phyloP scores from a whole-genome alignment of 768 basidiomycete genomes.

The Mycena amicta region DNA sequence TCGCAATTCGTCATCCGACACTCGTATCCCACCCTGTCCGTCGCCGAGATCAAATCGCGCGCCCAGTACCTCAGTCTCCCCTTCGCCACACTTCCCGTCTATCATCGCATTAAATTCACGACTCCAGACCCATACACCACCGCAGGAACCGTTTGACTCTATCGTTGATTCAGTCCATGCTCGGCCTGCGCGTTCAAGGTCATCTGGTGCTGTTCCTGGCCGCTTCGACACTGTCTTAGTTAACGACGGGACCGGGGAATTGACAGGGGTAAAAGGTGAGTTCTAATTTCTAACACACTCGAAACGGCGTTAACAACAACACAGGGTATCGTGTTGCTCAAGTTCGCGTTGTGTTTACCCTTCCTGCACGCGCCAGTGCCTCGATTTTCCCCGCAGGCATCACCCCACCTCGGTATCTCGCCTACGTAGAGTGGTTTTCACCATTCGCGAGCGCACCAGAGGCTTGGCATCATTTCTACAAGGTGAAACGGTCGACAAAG shows the following conservation, averaged over 20 bases:
- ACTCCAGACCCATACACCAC: constrained; percentile 5
- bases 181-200: constrained; percentile 20
- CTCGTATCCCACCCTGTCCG: constrained; percentile 21
- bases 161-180: constrained; percentile 35
- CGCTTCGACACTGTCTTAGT: constrained; percentile 35
- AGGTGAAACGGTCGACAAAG: constrained; percentile 6
- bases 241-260: constrained; percentile 9
- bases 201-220: constrained; percentile 19
- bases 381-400: constrained; percentile 8
- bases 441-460: constrained; percentile 20
- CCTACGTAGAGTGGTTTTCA: constrained; percentile 32
- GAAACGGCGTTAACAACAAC: not conserved
- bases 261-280: constrained; percentile 24
- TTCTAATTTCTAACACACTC: not conserved
- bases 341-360: constrained; percentile 27
- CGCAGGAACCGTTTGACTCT: constrained; percentile 19
- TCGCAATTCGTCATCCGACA: constrained; percentile 27
- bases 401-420: constrained; percentile 21
- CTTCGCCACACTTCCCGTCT: constrained; percentile 28
- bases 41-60: constrained; percentile 18
- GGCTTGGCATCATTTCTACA: constrained; percentile 24
- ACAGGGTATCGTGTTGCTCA: not conserved
- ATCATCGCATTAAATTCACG: constrained; percentile 38
- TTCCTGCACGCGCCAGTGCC: constrained; percentile 15
- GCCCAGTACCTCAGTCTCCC: constrained; percentile 26